Evolutionary conservation across 2,329 filamentous ascomycete species (phyloP).

Genomic region (Leptographium radiaticola): DNA sequence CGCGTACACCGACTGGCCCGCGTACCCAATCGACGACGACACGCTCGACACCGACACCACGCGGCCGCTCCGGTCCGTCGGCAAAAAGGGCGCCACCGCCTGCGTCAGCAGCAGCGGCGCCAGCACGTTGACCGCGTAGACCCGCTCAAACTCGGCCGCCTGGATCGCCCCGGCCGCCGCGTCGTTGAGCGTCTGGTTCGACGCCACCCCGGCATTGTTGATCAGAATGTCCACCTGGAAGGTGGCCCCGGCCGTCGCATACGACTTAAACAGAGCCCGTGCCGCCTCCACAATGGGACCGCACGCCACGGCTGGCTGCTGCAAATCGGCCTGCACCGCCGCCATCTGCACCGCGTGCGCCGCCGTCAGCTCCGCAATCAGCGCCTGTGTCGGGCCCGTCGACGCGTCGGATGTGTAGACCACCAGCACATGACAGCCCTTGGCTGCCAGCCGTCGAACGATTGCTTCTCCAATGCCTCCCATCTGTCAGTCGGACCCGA

Average conservation of each 20-base stretch:
- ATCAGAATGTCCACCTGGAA: conserved; percentile 16
- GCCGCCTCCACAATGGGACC: background rate
- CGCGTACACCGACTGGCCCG: conserved; percentile 42
- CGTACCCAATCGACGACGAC: conserved; percentile 35
- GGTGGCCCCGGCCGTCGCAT: conserved; percentile 36
- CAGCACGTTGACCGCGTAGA: conserved; percentile 46
- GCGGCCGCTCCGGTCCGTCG: conserved; percentile 41
- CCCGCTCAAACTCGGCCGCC: conserved; percentile 10
- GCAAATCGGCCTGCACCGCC: conserved; percentile 6
- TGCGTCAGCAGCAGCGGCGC: conserved; percentile 43
- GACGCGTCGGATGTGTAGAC: conserved; percentile 28
- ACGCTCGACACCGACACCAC: conserved; percentile 46
- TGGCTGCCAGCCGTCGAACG: conserved; percentile 42
- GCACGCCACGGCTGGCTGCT: conserved; percentile 13
- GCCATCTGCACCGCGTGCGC: conserved; percentile 10
- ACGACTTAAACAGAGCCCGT: conserved; percentile 18
- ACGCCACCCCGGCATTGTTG: conserved; percentile 1
- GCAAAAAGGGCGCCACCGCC: conserved; percentile 40
- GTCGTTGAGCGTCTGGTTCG: background rate
- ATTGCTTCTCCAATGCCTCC: conserved; percentile 48
- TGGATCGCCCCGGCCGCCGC: background rate
- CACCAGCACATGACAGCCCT: conserved; percentile 45
- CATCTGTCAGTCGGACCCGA: background rate
- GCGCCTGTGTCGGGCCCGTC: conserved; percentile 22
- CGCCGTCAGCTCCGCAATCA: conserved; percentile 27